A percentile compares a stretch with the other conserved stretches of the same genome.
These are phyloP conservation scores for Brassica hybrid DNA, from an alignment of 441 rosid species.

Conservation along the genomic window DNA sequence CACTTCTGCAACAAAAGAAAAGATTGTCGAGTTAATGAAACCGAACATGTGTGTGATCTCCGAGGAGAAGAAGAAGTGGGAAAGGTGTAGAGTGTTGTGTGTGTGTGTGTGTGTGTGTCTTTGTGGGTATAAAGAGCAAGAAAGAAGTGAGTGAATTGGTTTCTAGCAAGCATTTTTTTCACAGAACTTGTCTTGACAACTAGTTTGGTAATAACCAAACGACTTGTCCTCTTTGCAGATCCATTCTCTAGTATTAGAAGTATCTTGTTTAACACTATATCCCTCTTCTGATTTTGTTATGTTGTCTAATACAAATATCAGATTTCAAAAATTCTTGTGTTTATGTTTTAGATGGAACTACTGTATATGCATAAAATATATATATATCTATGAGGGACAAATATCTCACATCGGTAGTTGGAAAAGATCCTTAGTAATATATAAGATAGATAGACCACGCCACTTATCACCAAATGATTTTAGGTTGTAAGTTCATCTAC, in stretches of 20 bases:
- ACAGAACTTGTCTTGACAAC: constrained; percentile 67
- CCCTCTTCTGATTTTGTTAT: constrained; percentile 7
- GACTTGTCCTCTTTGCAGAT: no score
- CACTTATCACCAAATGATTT: no score
- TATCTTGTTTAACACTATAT: constrained; percentile 5
- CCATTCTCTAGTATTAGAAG: no score
- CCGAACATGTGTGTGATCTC: constrained; percentile 9
- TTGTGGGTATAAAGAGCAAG: constrained; percentile 70
- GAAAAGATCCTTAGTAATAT: no score
- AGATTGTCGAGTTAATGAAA: neutral
- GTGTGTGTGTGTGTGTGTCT: constrained; percentile 72
- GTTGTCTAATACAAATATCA: neutral
- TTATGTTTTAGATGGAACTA: constrained; percentile 12
- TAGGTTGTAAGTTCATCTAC: no score
- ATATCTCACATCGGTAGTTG: no score
- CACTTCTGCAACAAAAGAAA: neutral
- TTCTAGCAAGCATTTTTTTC: constrained; percentile 85
- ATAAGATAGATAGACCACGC: no score
- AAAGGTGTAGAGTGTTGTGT: constrained; percentile 67
- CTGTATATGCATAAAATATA: constrained; percentile 20
- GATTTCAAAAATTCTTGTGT: constrained; percentile 15
- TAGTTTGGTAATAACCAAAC: no score
- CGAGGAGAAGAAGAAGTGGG: neutral
- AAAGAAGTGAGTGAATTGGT: constrained; percentile 81
- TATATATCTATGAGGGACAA: no score